Evolutionary conservation across 2,329 filamentous ascomycete species (phyloP), one percentile per base, ranked within the genome.

Genomic region (Diaporthe amygdali): DNA sequence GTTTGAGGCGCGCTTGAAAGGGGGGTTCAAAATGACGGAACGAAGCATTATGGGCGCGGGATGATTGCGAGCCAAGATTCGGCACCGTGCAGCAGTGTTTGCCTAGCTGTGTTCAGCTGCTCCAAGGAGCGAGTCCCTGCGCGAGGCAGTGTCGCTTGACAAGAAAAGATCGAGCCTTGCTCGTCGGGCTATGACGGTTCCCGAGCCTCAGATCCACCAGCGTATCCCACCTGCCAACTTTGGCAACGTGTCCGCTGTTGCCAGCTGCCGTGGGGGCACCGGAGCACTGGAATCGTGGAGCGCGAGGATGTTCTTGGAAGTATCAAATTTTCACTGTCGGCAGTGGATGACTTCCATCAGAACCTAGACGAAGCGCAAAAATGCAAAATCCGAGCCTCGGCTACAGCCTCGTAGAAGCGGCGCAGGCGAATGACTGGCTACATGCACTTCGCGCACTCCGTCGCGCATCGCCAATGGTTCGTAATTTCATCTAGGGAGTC

Each of bases 341-440:
- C 14, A 15, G 15, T 49, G 52, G 44, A 68, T 59, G 44, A 49
- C 15, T 41, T 34, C 27, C 46, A n/a, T 15, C 44, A 22, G 41
- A 32, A 15, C n/a, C 56, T 25, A 15, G 30, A 46, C 47, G 56
- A 66, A 44, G 41, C 59, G 56, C 66, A 66, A 49, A 15, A 61
- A 27, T 52, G 64, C n/a, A 5, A 49, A 37, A 56, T 34, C 27
- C 32, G 30, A 71, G 70, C 70, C 70, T 71, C 34, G 51, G 56
- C 70, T 25, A 15, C 66, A 71, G 70, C 70, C 70, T 71, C 44
- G 70, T 54, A 30, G 63, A 47, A 54, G 44, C 27, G 44, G 52
- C 59, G 59, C 20, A 25, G 59, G 41, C 59, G 41, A 63, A 46
- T 64, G 59, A 37, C 59, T 49, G 59, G 39, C 46, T 17, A n/a